These are phyloP conservation scores for Houttuynia cordata DNA, from an alignment of 164 flowering plant species.

Conservation along the genomic window DNA sequence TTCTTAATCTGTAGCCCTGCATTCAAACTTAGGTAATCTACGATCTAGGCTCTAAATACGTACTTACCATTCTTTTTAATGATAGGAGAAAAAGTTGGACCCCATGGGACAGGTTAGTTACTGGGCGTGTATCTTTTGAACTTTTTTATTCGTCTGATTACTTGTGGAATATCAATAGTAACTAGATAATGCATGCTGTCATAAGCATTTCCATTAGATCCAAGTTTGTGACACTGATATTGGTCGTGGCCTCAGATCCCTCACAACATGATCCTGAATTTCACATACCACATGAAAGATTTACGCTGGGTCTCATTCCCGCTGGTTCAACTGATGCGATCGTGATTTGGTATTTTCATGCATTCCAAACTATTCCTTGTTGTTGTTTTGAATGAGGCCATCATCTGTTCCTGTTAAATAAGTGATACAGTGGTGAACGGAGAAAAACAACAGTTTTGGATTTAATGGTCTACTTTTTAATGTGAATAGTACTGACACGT, in stretches of 20 bases:
- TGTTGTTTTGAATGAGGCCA: background rate
- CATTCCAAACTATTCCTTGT: background rate
- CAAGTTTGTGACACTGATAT: too few species aligned
- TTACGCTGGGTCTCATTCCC: slow-evolving; percentile 87
- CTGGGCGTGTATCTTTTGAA: background rate
- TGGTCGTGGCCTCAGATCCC: background rate
- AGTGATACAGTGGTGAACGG: too few species aligned
- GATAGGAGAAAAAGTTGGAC: slow-evolving; percentile 29
- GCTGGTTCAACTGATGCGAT: slow-evolving; percentile 98
- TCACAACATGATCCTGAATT: slow-evolving; percentile 36
- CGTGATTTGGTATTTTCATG: slow-evolving; percentile 65
- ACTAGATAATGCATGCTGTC: too few species aligned
- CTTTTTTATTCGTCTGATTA: background rate
- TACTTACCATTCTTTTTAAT: slow-evolving; percentile 13
- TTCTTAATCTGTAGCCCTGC: slow-evolving; percentile 1
- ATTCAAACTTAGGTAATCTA: slow-evolving; percentile 7
- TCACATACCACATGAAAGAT: slow-evolving; percentile 34
- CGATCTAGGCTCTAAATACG: slow-evolving; percentile 8
- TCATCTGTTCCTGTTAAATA: too few species aligned
- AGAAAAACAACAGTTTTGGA: too few species aligned
- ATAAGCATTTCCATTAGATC: too few species aligned
- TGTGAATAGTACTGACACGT: too few species aligned
- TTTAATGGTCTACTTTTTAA: too few species aligned
- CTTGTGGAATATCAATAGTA: too few species aligned
- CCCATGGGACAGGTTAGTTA: slow-evolving; percentile 34